A percentile compares a stretch with the other conserved stretches of the same genome.
phyloP scores from a whole-genome alignment of 2,329 filamentous ascomycete genomes.

The Xylaria sp. region DNA sequence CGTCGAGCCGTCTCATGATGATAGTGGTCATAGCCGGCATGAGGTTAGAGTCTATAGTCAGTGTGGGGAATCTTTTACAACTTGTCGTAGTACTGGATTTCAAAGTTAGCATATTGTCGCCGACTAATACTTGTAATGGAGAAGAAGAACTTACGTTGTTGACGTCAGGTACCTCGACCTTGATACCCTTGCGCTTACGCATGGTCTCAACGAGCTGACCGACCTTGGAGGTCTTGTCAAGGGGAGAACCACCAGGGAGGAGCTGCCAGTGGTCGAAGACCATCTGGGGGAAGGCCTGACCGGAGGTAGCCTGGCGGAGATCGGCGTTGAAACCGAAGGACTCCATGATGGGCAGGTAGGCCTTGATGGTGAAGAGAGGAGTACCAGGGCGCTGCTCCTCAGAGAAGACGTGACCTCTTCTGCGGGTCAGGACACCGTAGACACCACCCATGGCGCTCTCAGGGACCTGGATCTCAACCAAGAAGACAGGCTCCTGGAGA shows the following conservation, averaged over 20 bases:
- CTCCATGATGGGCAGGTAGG: slow-evolving; percentile 93
- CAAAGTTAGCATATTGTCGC: slow-evolving; percentile 36
- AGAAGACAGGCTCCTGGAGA: slow-evolving; percentile 95
- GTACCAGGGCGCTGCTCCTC: slow-evolving; percentile 98
- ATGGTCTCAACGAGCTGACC: slow-evolving; percentile 79
- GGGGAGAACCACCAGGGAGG: slow-evolving; percentile 85
- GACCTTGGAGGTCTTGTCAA: slow-evolving; percentile 76
- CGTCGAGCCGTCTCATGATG: slow-evolving; percentile 39
- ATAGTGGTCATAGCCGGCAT: slow-evolving; percentile 39
- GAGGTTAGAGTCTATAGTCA: slow-evolving; percentile 43
- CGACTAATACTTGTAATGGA: too few relatives aligned
- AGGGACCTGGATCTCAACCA: slow-evolving; percentile 98
- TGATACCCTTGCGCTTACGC: slow-evolving; percentile 99
- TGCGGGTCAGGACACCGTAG: slow-evolving; percentile 95
- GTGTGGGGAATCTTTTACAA: slow-evolving; percentile 60
- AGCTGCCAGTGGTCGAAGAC: slow-evolving; percentile 99
- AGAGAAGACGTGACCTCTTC: slow-evolving; percentile 97
- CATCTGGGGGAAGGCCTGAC: slow-evolving; percentile 97
- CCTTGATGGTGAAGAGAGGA: slow-evolving; percentile 99
- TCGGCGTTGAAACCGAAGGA: slow-evolving; percentile 99
- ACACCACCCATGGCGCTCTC: slow-evolving; percentile 99
- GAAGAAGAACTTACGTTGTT: slow-evolving; percentile 73
- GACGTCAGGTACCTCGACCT: slow-evolving; percentile 86
- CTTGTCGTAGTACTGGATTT: slow-evolving; percentile 91
- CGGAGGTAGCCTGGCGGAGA: slow-evolving; percentile 86